Base-by-base conservation (phyloP, 139 green algal genomes). In the Auxenochlorella pyrenoidosa region DNA sequence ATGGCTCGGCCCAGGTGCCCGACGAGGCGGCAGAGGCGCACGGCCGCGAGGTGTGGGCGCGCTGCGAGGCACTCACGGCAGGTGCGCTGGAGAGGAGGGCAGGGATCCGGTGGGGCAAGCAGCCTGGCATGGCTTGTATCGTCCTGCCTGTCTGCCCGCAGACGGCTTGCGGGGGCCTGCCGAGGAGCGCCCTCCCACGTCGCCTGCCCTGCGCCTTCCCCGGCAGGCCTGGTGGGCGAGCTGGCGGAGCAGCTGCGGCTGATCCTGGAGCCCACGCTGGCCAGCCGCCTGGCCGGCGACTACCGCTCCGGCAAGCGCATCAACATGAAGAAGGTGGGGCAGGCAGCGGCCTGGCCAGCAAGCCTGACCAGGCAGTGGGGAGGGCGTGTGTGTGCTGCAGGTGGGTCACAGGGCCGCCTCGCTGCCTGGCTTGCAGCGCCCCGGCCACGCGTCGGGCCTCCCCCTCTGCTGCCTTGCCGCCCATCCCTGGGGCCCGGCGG, bases 291-390 rank as follows among this genome's bases (percentile, higher is more conserved):
- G 72, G 96, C 93, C 90, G 98, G 98, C 0, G 98, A 99, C 86
- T 99, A 96, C 95, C 93, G 95, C 41, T 98, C 95, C 24, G 97
- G 97, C 75, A 99, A 99, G 94, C 95, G 98, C 82, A 96, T 99
- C 89, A 98, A 97, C 94, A 99, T 99, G 97, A 97, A 97, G 87
- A 97, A 97, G 85, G 94, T 88, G 76, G 58, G 85, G 13, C 30
- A 6, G 44, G 47, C 34, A n/a, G 28, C 18, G 43, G 5, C 22
- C 59, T 32, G 59, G 21, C 10, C 47, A 54, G 32, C 15, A 47
- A 26, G 10, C 34, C 70, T 19, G 3, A 13, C 15, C 34, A 47
- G 18, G n/a, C 54, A 63, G 16, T 4, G 24, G 4, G 28, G 63
- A 71, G 28, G 4, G 63, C 28, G 5, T 71, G 63, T 26, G 28